Base-by-base conservation (phyloP, 331 rosid species). In the Stylosanthes scabra region DNA sequence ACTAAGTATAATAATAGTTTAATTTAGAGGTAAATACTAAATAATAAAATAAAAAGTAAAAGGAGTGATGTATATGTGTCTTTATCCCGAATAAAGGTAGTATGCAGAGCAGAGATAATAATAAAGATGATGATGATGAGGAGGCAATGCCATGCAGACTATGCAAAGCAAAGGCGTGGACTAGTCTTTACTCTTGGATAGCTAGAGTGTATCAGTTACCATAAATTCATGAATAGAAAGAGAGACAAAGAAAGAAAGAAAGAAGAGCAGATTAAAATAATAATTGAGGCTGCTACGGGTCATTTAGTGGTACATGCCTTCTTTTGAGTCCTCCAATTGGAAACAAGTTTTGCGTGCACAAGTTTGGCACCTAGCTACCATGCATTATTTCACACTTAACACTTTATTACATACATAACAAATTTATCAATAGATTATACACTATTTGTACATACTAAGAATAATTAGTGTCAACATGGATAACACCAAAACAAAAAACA, bases 241-340 rank as follows among this genome's bases (percentile, higher is more conserved):
- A n/a, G n/a, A n/a, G n/a, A 29, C 3, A 2, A 29, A 29, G 3
- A 29, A 4, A 29, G 66, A 60, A 66, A 61, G 31, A 56, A 27
- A 25, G 11, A 11, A n/a, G 44, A 41, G 41, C 25, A 12, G 11
- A 6, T 44, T 4, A 29, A 29, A 29, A 49, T 9, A 60, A 70
- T 75, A 37, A 50, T 75, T 60, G 65, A 74, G 80, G 72, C 78
- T 66, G 84, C 81, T 39, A 40, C 52, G 64, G 80, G 42, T 70
- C 72, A 54, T 3, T 28, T 9, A 11, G 52, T 29, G 34, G 34
- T 15, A 11, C 9, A 8, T 44, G 31, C n/a, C n/a, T n/a, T 15
- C 12, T 13, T 51, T 50, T 2, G 68, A 75, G 70, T 65, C 70
- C 28, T 71, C 61, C 58, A 16, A 58, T 12, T n/a, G 3, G 52